Evolutionary conservation across 164 flowering plant genomes (phyloP).

Genomic region (Vitis rotundifolia): DNA sequence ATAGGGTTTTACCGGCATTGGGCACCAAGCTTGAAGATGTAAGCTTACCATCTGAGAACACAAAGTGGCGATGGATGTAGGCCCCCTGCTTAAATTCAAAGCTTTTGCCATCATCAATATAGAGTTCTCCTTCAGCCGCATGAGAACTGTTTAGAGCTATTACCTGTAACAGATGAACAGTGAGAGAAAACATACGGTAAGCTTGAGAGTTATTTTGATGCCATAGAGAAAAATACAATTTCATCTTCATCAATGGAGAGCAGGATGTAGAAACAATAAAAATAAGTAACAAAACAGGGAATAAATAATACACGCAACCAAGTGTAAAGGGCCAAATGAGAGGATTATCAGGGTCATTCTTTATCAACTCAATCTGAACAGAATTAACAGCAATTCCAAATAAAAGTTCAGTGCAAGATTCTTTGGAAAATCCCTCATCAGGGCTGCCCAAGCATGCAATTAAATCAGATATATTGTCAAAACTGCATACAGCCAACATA

Average conservation of each 20-base stretch:
- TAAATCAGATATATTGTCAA: too few relatives aligned
- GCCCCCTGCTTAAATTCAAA: slow-evolving; percentile 78
- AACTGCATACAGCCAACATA: too few relatives aligned
- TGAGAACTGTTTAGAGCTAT: slow-evolving; percentile 79
- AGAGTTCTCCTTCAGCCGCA: slow-evolving; percentile 93
- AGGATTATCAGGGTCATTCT: too few relatives aligned
- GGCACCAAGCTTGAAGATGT: slow-evolving; percentile 51
- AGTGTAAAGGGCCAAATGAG: too few relatives aligned
- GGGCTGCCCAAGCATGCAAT: too few relatives aligned
- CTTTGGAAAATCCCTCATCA: too few relatives aligned
- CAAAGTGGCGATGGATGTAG: slow-evolving; percentile 80
- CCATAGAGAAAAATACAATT: neutral
- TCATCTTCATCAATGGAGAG: neutral
- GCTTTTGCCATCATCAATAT: slow-evolving; percentile 93
- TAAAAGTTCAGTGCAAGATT: too few relatives aligned
- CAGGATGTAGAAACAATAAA: too few relatives aligned
- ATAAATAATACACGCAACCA: too few relatives aligned
- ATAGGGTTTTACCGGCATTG: slow-evolving; percentile 27
- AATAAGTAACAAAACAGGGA: too few relatives aligned
- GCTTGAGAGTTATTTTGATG: neutral
- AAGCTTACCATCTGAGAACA: slow-evolving; percentile 73
- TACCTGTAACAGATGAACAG: slow-evolving; percentile 45
- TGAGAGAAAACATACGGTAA: neutral
- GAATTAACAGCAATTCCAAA: too few relatives aligned
- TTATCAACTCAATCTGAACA: too few relatives aligned